Evolutionary conservation across 495 filamentous ascomycete species (phyloP).

Genomic region (Saxophila tyrrhenica): DNA sequence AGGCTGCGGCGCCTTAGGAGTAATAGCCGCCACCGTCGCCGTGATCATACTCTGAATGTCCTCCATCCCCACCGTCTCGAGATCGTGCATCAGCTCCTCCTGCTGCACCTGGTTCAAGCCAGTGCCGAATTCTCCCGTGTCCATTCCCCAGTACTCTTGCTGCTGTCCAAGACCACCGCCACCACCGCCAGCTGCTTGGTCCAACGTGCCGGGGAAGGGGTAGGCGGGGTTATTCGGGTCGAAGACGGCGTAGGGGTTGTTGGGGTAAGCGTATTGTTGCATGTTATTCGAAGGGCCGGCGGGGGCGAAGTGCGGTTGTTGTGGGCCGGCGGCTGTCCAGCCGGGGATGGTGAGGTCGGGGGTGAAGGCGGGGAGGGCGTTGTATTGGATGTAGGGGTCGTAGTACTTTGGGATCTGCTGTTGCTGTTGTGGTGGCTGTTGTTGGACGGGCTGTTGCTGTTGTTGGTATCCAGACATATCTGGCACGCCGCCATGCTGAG

Average conservation of each 20-base stretch:
- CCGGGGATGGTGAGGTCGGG: constrained; percentile 18
- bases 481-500: neutral
- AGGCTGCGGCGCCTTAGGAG: neutral
- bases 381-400: constrained; percentile 23
- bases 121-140: constrained; percentile 4
- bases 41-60: constrained; percentile 19
- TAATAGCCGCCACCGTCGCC: neutral
- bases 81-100: constrained; percentile 30
- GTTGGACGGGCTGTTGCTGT: neutral
- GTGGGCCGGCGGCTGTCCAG: constrained; percentile 5
- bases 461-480: neutral
- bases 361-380: constrained; percentile 25
- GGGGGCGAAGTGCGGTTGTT: constrained; percentile 5
- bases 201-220: constrained; percentile 4
- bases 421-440: neutral
- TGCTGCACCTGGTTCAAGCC: constrained; percentile 31
- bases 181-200: neutral
- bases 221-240: constrained; percentile 12
- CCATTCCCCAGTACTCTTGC: constrained; percentile 11
- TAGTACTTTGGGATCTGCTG: constrained; percentile 9
- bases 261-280: neutral
- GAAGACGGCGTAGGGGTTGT: constrained; percentile 11
- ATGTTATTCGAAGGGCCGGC: neutral
- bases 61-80: constrained; percentile 28
- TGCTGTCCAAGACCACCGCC: neutral